Conservation (phyloP, 441 rosid genomes). For the Breynia disticha region DNA sequence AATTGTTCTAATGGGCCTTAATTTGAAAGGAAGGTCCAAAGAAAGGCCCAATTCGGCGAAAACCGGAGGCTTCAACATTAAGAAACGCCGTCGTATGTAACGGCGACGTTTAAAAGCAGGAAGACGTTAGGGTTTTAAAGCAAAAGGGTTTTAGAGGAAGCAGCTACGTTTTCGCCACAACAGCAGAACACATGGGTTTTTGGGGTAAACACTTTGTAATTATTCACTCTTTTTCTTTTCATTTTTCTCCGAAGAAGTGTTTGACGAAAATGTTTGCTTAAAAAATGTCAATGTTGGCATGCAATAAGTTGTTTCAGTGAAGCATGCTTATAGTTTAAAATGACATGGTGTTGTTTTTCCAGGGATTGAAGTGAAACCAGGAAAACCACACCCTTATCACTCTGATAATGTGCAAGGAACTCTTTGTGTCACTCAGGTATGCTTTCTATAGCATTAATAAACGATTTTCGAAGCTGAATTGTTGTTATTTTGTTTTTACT, state of each 20-base stretch:
- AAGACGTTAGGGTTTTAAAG: conserved; percentile 23
- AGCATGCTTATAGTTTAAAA: not conserved
- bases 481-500: too few relatives aligned
- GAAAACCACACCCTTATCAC: conserved; percentile 49
- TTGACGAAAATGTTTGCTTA: not conserved
- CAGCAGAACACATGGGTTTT: conserved; percentile 50
- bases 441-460: not conserved
- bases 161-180: conserved; percentile 7
- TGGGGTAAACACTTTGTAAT: conserved; percentile 52
- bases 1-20: too few relatives aligned
- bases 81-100: too few relatives aligned
- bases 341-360: conserved; percentile 7
- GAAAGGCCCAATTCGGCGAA: too few relatives aligned
- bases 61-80: too few relatives aligned
- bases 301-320: not conserved
- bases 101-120: too few relatives aligned
- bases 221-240: not conserved
- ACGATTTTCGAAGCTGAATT: not conserved
- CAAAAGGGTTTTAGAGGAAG: conserved; percentile 19
- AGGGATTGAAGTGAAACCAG: conserved; percentile 91
- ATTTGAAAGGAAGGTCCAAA: too few relatives aligned
- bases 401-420: conserved; percentile 49
- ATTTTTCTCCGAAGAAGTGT: too few relatives aligned
- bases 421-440: conserved; percentile 76
- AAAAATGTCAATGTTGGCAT: not conserved